Conservation (phyloP, 805 yeast genomes). For the Candida xyloterini region DNA sequence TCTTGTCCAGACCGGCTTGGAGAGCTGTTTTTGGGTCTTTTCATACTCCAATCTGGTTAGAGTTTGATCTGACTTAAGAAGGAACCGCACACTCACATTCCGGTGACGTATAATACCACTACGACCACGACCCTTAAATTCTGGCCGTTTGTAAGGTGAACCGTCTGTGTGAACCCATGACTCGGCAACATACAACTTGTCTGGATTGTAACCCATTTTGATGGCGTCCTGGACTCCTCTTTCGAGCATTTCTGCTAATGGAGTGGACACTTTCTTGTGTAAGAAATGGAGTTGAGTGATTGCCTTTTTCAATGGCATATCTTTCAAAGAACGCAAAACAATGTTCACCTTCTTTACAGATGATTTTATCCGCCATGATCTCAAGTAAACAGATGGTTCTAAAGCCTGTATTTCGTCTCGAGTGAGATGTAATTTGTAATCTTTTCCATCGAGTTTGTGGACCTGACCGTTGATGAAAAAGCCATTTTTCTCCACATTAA, state of each 20-base stretch:
- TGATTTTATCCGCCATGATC: constrained; percentile 80
- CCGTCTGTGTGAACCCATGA: constrained; percentile 95
- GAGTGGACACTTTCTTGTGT: constrained; percentile 73
- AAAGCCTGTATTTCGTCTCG: constrained; percentile 68
- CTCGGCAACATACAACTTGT: constrained; percentile 67
- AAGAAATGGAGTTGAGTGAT: constrained; percentile 91
- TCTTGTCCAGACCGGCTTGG: constrained; percentile 41
- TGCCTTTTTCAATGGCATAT: constrained; percentile 69
- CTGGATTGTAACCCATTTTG: constrained; percentile 53
- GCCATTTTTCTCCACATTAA: constrained; percentile 59
- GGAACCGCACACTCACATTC: constrained; percentile 75
- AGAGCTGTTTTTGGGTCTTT: constrained; percentile 43
- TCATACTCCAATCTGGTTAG: constrained; percentile 60
- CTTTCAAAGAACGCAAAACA: constrained; percentile 72
- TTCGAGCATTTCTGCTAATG: constrained; percentile 71
- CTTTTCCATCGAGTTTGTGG: constrained; percentile 44
- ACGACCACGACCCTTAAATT: constrained; percentile 88
- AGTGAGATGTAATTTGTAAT: constrained; percentile 49
- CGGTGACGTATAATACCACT: constrained; percentile 74
- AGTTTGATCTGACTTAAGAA: constrained; percentile 68
- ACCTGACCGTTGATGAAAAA: constrained; percentile 64
- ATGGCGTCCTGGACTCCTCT: constrained; percentile 70
- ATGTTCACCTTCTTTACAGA: constrained; percentile 84
- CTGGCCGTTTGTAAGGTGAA: constrained; percentile 62
- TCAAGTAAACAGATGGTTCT: constrained; percentile 83